Conservation (phyloP, 1,139 yeast genomes). For the Zygoascus sp. region DNA sequence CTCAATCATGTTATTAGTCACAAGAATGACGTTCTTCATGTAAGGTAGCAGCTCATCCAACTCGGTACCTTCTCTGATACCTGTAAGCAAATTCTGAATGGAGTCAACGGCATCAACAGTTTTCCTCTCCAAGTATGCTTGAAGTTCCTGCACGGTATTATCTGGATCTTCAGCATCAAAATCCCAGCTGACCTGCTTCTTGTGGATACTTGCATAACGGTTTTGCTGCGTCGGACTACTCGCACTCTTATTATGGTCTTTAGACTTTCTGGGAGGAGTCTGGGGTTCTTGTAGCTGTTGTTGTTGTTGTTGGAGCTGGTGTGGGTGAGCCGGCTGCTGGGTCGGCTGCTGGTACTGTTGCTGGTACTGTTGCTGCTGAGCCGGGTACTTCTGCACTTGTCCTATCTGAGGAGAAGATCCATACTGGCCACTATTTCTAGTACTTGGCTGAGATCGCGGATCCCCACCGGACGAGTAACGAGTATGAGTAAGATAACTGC, state of each 20-base stretch:
- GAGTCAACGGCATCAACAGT: constrained; percentile 89
- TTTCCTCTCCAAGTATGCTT: constrained; percentile 85
- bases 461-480: not conserved
- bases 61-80: constrained; percentile 52
- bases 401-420: not conserved
- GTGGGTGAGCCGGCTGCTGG: too few relatives aligned
- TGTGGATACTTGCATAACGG: constrained; percentile 3
- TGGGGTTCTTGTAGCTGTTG: not conserved
- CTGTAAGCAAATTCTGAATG: constrained; percentile 67
- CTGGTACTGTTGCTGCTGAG: not conserved
- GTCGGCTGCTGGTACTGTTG: not conserved
- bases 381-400: too few relatives aligned
- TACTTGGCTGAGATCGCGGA: too few relatives aligned
- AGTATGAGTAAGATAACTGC: not conserved
- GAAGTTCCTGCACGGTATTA: constrained; percentile 73
- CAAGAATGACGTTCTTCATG: constrained; percentile 67
- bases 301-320: too few relatives aligned
- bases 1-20: constrained; percentile 81
- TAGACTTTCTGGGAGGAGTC: not conserved
- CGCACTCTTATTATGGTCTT: not conserved
- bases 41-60: constrained; percentile 69
- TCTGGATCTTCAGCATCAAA: constrained; percentile 85
- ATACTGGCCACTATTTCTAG: not conserved
- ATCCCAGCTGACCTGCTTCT: constrained; percentile 28
- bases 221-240: not conserved